phyloP scores from a whole-genome alignment of 1,284 basidiomycete species.

The Tilletia setariae region DNA sequence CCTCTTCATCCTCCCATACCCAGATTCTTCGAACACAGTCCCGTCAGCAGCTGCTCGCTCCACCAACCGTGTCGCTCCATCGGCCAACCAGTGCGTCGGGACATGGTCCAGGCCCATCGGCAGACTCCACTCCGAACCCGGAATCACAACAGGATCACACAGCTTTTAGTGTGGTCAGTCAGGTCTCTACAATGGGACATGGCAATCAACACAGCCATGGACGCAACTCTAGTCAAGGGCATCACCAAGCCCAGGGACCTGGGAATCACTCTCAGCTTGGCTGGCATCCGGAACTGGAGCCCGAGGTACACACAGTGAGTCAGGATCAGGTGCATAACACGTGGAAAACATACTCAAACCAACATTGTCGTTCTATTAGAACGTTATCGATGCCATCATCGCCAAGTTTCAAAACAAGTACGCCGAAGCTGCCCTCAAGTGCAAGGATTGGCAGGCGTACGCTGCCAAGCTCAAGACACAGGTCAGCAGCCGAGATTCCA shows the following conservation, averaged over 20 bases:
- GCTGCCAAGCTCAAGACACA: slow-evolving; percentile 40
- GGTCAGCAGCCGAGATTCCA: background rate
- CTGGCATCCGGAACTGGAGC: slow-evolving; percentile 6
- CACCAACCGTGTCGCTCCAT: no score
- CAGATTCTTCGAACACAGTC: background rate
- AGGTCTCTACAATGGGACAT: background rate
- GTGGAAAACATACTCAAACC: background rate
- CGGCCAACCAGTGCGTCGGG: no score
- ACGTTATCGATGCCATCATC: slow-evolving; percentile 36
- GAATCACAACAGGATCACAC: slow-evolving; percentile 7
- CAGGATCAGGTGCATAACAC: background rate
- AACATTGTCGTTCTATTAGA: slow-evolving; percentile 17
- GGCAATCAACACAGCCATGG: background rate
- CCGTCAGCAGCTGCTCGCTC: no score
- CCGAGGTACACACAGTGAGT: slow-evolving; percentile 22
- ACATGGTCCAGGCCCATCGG: no score
- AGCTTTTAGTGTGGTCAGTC: slow-evolving; percentile 5
- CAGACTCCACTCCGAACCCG: no score
- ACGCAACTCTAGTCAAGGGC: background rate
- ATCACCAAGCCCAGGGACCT: background rate
- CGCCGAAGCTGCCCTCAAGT: slow-evolving; percentile 41
- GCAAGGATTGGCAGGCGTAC: slow-evolving; percentile 46
- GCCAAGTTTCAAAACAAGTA: slow-evolving; percentile 40
- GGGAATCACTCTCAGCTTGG: background rate
- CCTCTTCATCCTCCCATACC: background rate